Conservation (phyloP, 208 protist species). For the Acanthamoeba sp. region DNA sequence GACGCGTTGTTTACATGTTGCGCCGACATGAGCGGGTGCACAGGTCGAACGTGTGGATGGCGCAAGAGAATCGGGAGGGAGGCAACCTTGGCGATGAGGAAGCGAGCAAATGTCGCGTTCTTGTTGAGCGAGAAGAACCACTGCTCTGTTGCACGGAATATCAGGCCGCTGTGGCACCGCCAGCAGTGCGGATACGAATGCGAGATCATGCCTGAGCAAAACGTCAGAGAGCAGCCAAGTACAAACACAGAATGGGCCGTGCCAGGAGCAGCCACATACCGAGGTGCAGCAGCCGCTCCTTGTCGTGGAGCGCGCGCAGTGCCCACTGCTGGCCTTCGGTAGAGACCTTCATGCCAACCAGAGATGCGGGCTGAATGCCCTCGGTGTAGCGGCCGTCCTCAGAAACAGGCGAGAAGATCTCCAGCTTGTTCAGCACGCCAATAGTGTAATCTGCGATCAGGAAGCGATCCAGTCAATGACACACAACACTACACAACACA, state of each 20-base stretch:
- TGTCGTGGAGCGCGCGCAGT: not conserved
- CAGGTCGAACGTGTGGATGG: not conserved
- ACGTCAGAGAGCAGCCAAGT: not conserved
- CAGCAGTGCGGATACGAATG: conserved; percentile 51
- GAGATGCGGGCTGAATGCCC: not conserved
- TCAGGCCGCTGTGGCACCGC: conserved; percentile 29
- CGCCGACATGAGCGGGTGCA: too few species aligned
- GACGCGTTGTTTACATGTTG: too few species aligned
- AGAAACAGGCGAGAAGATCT: conserved; percentile 19
- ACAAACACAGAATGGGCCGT: not conserved
- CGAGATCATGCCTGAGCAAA: not conserved
- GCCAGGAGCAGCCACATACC: not conserved
- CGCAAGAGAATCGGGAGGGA: not conserved
- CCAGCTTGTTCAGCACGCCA: not conserved
- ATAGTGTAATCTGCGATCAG: not conserved
- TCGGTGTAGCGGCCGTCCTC: conserved; percentile 14
- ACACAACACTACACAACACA: too few species aligned
- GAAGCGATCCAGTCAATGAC: too few species aligned
- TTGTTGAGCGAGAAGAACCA: conserved; percentile 63
- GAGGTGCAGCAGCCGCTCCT: not conserved
- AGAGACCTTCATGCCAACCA: not conserved
- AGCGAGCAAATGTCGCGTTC: conserved; percentile 8
- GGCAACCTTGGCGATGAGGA: not conserved
- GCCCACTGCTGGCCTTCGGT: conserved; percentile 31
- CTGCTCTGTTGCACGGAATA: conserved; percentile 40